Evolutionary conservation across 2,329 filamentous ascomycete species (phyloP).

Genomic region (Alternaria novae-zelandiae): DNA sequence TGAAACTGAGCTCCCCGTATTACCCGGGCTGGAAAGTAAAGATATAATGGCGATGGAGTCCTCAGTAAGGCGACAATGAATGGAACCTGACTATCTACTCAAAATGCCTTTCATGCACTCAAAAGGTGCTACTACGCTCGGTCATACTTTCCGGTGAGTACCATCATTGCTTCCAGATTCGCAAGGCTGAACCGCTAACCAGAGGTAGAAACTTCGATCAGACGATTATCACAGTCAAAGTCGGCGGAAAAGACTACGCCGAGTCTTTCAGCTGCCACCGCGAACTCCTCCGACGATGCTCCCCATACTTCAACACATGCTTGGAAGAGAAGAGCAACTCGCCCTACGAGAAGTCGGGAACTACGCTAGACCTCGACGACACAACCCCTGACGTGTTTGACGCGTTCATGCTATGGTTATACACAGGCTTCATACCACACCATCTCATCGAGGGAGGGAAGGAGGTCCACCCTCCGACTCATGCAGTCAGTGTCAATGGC

Average conservation of each 20-base stretch:
- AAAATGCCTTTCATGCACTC: slow-evolving; percentile 46
- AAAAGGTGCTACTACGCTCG: slow-evolving; percentile 41
- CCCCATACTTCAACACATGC: slow-evolving; percentile 41
- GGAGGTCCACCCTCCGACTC: slow-evolving; percentile 38
- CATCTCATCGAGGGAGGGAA: slow-evolving; percentile 46
- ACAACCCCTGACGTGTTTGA: slow-evolving; percentile 47
- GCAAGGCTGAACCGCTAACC: slow-evolving; percentile 18
- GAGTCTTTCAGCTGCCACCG: slow-evolving; percentile 46
- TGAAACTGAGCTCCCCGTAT: slow-evolving; percentile 24
- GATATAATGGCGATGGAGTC: slow-evolving; percentile 13
- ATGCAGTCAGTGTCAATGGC: slow-evolving; percentile 31
- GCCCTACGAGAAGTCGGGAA: slow-evolving; percentile 38
- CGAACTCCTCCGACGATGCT: slow-evolving; percentile 42
- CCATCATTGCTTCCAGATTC: background rate
- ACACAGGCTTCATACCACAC: slow-evolving; percentile 45
- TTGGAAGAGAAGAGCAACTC: slow-evolving; percentile 38
- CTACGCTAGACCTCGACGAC: slow-evolving; percentile 40
- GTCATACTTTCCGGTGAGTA: slow-evolving; percentile 44
- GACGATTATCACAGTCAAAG: slow-evolving; percentile 45
- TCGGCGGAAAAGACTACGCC: slow-evolving; percentile 37
- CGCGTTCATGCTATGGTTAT: slow-evolving; percentile 48
- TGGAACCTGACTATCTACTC: slow-evolving; percentile 43
- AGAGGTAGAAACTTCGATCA: slow-evolving; percentile 44
- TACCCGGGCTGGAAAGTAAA: background rate
- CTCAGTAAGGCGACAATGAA: slow-evolving; percentile 23